Percentiles rank a stretch among this genome's conserved stretches.
phyloP scores from a whole-genome alignment of 2,329 filamentous ascomycete species.

The Teratosphaeria epicoccoides region DNA sequence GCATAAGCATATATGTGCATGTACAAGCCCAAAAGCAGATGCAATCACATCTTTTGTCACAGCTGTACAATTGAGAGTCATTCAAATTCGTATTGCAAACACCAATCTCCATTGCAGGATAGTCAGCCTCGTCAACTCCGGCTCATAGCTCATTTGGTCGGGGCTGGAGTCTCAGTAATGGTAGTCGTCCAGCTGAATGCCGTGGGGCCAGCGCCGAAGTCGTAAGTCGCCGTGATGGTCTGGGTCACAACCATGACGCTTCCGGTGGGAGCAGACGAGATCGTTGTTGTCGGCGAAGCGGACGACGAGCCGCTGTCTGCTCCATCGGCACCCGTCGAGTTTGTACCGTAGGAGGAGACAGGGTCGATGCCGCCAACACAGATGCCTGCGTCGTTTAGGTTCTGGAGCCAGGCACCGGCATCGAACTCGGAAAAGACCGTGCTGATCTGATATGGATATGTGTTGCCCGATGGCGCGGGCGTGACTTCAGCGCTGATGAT shows the following conservation, averaged over 20 bases:
- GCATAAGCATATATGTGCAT: too few species aligned
- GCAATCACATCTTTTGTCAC: too few species aligned
- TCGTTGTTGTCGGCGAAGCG: not conserved
- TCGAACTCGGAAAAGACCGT: constrained; percentile 25
- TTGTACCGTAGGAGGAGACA: not conserved
- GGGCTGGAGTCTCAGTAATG: not conserved
- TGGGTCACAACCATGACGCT: not conserved
- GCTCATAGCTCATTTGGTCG: not conserved
- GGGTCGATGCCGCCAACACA: constrained; percentile 5
- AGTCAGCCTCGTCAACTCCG: too few species aligned
- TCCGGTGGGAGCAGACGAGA: not conserved
- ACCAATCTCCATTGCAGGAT: too few species aligned
- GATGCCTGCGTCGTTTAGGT: constrained; percentile 18
- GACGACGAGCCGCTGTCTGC: not conserved
- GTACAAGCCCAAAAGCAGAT: too few species aligned
- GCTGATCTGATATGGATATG: constrained; percentile 18
- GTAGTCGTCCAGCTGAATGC: not conserved
- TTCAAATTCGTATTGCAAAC: too few species aligned
- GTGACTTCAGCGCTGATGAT: constrained; percentile 17
- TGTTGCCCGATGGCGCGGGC: constrained; percentile 9
- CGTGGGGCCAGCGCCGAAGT: not conserved
- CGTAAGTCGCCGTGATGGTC: not conserved
- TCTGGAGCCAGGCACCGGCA: constrained; percentile 23
- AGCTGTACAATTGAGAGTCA: too few species aligned
- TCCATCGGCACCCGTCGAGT: not conserved